These are phyloP conservation scores for Neopestalotiopsis sp. DNA, from an alignment of 2,329 filamentous ascomycete genomes.

Conservation along the genomic window DNA sequence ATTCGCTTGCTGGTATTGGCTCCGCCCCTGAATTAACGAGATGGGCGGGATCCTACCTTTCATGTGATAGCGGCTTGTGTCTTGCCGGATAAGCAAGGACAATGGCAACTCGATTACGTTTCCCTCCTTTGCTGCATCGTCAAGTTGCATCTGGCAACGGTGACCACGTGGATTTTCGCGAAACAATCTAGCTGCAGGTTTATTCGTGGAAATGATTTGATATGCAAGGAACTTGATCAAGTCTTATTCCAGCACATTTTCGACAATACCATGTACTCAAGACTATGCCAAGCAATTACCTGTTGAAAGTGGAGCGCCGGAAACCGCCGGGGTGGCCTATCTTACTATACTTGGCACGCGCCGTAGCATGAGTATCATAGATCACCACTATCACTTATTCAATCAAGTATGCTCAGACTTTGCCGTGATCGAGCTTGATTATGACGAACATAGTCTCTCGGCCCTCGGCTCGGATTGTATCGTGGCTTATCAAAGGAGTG, in stretches of 20 bases:
- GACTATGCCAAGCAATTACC: background rate
- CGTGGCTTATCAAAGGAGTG: too few relatives aligned
- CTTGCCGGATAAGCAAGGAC: conserved; percentile 4
- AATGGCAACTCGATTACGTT: conserved; percentile 4
- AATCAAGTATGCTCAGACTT: background rate
- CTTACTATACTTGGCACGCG: background rate
- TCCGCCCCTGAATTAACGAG: conserved; percentile 8
- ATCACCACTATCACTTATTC: background rate
- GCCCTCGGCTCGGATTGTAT: too few relatives aligned
- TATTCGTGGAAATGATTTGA: background rate
- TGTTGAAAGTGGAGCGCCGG: conserved; percentile 14
- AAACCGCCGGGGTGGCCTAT: conserved; percentile 11
- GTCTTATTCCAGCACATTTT: background rate
- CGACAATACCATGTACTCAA: background rate
- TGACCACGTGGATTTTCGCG: background rate
- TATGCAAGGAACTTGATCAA: background rate
- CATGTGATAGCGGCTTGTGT: conserved; percentile 9
- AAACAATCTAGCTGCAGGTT: background rate
- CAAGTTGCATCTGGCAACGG: background rate
- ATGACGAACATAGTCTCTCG: background rate
- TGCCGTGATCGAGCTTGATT: background rate
- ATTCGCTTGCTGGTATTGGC: conserved; percentile 5
- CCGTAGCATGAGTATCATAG: background rate
- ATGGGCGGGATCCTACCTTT: background rate
- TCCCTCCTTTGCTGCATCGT: background rate